Conservation (phyloP, 2,329 filamentous ascomycete species). For the Alternaria brassicicola region DNA sequence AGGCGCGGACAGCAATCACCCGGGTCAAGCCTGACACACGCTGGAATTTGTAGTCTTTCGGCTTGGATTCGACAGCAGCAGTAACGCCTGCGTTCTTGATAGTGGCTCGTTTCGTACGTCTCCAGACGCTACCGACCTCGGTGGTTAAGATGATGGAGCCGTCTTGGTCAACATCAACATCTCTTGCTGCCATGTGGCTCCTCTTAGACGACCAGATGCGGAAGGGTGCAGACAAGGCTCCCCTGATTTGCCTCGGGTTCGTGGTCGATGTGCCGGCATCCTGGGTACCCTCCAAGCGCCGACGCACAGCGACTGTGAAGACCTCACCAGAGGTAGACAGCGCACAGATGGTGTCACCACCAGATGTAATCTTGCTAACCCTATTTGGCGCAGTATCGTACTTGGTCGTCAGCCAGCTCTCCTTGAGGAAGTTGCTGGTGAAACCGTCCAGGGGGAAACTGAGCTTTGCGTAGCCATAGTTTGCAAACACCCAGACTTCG, state of each 20-base stretch:
- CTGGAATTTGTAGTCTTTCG: constrained; percentile 94
- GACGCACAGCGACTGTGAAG: constrained; percentile 80
- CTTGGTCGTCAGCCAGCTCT: constrained; percentile 68
- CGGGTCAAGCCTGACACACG: constrained; percentile 87
- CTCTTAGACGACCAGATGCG: constrained; percentile 90
- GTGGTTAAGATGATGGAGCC: constrained; percentile 95
- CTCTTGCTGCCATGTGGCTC: constrained; percentile 79
- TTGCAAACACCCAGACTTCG: constrained; percentile 92
- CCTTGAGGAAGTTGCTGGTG: constrained; percentile 70
- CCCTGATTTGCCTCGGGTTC: constrained; percentile 87
- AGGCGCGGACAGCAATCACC: constrained; percentile 82
- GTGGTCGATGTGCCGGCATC: constrained; percentile 76
- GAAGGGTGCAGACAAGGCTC: constrained; percentile 76
- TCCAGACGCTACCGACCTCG: constrained; percentile 90
- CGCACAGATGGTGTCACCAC: constrained; percentile 90
- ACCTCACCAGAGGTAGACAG: constrained; percentile 84
- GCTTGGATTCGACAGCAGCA: constrained; percentile 62
- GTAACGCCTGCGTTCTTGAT: constrained; percentile 69
- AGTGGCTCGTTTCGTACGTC: constrained; percentile 79
- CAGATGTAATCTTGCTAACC: constrained; percentile 78
- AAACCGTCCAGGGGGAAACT: constrained; percentile 80
- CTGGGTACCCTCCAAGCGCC: constrained; percentile 66
- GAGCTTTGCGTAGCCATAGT: constrained; percentile 93
- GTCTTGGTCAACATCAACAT: constrained; percentile 88
- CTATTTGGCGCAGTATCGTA: constrained; percentile 69